Evolutionary conservation across 306 rosid genomes (phyloP), one percentile per base, ranked within the genome.

Genomic region (Gastrolobium villosum): DNA sequence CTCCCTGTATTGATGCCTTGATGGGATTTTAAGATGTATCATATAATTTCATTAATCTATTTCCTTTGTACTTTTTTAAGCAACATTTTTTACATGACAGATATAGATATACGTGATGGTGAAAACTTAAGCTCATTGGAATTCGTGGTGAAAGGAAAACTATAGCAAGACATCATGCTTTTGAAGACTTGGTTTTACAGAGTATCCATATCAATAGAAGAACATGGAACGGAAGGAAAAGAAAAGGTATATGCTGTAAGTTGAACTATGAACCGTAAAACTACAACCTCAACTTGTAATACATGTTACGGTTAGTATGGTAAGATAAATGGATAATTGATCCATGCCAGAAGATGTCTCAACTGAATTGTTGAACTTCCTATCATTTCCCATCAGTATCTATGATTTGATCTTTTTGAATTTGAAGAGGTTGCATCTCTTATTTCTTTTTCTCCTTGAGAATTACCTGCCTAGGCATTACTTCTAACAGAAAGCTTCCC

Each of bases 401-500:
- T 74, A 45, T 20, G 88, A 69, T n/a, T 20, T 82, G 86, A n/a
- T 57, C 81, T 13, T 84, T 61, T n/a, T 83, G 87, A 31, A 30
- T 75, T 37, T 86, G 81, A 43, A 45, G 11, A 34, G 89, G 86
- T 57, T 73, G 90, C 60, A 41, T 54, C 86, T 84, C 88, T 26
- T 85, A 54, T 65, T 86, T 93, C 88, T 88, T 88, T 53, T 87
- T 86, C 89, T 89, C 95, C 85, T 89, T 91, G 52, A 85, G 92
- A 70, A 93, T 87, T 79, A 83, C 98, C 72, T 93, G 97, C 84
- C 86, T 78, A n/a, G 98, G 98, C 95, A 91, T 89, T 37, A 93
- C 98, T 10, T 93, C 98, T 5, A 93, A 86, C 82, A 93, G 85
- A 74, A 91, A 93, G 83, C 91, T 88, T 52, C 97, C 98, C 46